phyloP scores from a whole-genome alignment of 2,329 filamentous ascomycete species.

The Alternaria sp. region DNA sequence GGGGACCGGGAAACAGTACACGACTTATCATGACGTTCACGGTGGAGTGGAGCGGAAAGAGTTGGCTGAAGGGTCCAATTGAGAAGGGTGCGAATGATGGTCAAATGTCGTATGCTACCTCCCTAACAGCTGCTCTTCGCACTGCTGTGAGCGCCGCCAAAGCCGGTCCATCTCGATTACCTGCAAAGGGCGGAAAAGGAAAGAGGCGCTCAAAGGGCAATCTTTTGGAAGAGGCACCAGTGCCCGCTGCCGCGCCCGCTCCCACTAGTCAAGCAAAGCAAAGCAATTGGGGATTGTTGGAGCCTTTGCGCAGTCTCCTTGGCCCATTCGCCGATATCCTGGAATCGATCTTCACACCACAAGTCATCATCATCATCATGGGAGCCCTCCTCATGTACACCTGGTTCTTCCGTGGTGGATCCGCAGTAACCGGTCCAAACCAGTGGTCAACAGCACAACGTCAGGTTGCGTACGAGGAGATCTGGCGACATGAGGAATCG shows the following conservation, averaged over 20 bases:
- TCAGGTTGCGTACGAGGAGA: slow-evolving; percentile 86
- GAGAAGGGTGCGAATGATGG: slow-evolving; percentile 95
- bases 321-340: slow-evolving; percentile 75
- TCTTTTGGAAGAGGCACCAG: slow-evolving; percentile 56
- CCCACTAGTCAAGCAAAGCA: slow-evolving; percentile 40
- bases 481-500: slow-evolving; percentile 87
- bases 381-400: slow-evolving; percentile 61
- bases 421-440: slow-evolving; percentile 40
- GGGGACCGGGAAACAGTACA: slow-evolving; percentile 87
- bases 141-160: slow-evolving; percentile 74
- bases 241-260: slow-evolving; percentile 46
- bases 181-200: slow-evolving; percentile 57
- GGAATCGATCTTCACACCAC: slow-evolving; percentile 75
- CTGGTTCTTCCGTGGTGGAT: slow-evolving; percentile 50
- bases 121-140: slow-evolving; percentile 77
- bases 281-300: slow-evolving; percentile 77
- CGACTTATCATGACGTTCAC: slow-evolving; percentile 86
- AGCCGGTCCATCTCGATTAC: slow-evolving; percentile 54
- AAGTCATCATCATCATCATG: slow-evolving; percentile 78
- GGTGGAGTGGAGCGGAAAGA: slow-evolving; percentile 97
- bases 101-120: slow-evolving; percentile 82
- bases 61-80: slow-evolving; percentile 95
- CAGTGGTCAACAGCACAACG: slow-evolving; percentile 66
- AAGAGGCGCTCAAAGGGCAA: slow-evolving; percentile 68
- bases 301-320: slow-evolving; percentile 75